phyloP scores from a whole-genome alignment of 257 asterid species.

The Mitragyna speciosa region DNA sequence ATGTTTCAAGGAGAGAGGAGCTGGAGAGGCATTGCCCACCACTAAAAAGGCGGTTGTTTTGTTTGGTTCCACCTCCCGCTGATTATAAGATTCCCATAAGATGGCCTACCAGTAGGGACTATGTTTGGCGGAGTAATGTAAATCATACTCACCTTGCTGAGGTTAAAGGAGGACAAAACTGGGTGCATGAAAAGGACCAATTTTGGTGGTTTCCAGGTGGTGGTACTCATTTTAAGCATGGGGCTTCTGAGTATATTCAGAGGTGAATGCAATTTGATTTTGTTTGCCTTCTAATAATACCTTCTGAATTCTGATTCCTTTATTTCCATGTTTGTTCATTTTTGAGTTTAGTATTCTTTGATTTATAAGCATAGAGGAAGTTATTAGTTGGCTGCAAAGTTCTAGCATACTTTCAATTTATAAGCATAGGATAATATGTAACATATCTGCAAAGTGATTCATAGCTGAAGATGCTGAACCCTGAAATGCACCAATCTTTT shows the following conservation, averaged over 20 bases:
- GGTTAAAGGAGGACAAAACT: constrained; percentile 94
- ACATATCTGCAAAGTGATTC: too few relatives aligned
- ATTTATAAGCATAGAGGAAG: background rate
- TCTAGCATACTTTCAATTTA: background rate
- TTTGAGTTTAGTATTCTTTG: background rate
- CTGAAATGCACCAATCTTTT: too few relatives aligned
- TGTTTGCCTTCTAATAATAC: background rate
- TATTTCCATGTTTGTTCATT: background rate
- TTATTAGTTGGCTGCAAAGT: background rate
- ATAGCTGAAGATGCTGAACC: too few relatives aligned
- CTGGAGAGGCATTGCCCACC: constrained; percentile 95
- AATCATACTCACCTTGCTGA: constrained; percentile 87
- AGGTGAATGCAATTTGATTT: constrained; percentile 45
- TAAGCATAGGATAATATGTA: background rate
- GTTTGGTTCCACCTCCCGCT: constrained; percentile 88
- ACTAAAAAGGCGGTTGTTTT: constrained; percentile 59
- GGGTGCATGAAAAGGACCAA: constrained; percentile 77
- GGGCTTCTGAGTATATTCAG: constrained; percentile 87
- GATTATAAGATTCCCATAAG: constrained; percentile 86
- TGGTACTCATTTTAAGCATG: constrained; percentile 96
- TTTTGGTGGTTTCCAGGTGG: constrained; percentile 99
- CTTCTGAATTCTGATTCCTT: background rate
- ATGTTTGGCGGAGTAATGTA: constrained; percentile 89
- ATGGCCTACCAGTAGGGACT: constrained; percentile 90
- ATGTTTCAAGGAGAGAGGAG: constrained; percentile 73